phyloP scores from a whole-genome alignment of 1,284 basidiomycete species.

The Rhodotorula sp. region DNA sequence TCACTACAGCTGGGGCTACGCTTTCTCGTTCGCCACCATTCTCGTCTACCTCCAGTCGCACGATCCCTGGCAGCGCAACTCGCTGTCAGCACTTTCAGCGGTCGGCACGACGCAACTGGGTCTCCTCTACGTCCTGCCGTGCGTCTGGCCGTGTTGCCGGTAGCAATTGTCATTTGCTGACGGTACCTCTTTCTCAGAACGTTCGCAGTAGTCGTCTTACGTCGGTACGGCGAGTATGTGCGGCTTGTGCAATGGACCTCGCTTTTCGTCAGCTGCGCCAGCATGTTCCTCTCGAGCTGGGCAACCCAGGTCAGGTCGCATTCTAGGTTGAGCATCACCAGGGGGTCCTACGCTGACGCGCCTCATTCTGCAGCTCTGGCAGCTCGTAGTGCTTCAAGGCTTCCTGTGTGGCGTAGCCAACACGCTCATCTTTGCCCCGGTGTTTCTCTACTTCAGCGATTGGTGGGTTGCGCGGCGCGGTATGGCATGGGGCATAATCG shows the following conservation, averaged over 20 bases:
- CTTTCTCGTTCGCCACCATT: constrained; percentile 2
- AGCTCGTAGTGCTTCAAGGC: constrained; percentile 27
- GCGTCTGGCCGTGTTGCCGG: too few relatives aligned
- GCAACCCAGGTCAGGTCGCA: constrained; percentile 4
- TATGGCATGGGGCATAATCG: background rate
- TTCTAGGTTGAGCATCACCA: background rate
- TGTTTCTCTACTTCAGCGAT: constrained; percentile 13
- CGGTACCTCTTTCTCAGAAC: too few relatives aligned
- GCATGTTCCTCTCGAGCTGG: constrained; percentile 19
- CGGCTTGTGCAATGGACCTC: background rate
- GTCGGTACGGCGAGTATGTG: constrained; percentile 23
- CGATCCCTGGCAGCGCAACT: background rate
- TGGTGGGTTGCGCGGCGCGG: constrained; percentile 21
- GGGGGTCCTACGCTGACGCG: background rate
- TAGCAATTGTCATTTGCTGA: too few relatives aligned
- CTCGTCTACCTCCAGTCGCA: constrained; percentile 17
- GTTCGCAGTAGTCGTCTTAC: constrained; percentile 1
- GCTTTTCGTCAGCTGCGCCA: background rate
- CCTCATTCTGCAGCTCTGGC: constrained; percentile 7
- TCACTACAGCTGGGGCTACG: background rate
- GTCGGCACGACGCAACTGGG: constrained; percentile 19
- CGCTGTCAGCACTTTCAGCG: constrained; percentile 6
- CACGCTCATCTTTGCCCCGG: constrained; percentile 17
- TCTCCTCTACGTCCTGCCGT: constrained; percentile 4
- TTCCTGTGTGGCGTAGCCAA: constrained; percentile 6